Evolutionary conservation across 2,329 filamentous ascomycete genomes (phyloP), one percentile per base, ranked within the genome.

Genomic region (Epichloe sibirici): DNA sequence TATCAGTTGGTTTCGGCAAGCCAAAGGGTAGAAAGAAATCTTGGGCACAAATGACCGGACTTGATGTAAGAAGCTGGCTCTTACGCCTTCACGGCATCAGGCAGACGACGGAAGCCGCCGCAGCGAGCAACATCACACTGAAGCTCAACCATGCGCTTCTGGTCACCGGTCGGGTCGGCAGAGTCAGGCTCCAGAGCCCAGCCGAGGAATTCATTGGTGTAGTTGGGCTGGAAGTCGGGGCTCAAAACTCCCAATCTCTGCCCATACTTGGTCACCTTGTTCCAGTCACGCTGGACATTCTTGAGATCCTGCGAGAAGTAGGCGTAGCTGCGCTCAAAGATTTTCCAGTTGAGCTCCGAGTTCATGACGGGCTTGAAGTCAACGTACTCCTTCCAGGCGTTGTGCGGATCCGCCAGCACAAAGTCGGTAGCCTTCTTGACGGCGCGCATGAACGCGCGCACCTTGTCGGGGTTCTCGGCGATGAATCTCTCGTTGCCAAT

Each of bases 401-500:
- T 62, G 45, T 77, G 74, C 0, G 86, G 85, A 52, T 79, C 65
- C 1, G 77, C 72, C 12, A 90, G 74, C 42, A 90, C 82, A 57
- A 80, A 82, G 66, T 89, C 85, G 0, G 85, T 90, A 2, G 85
- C 85, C 42, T 74, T 76, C 74, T 90, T 90, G 63, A 86, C 81
- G 31, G 86, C 86, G 45, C 76, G 77, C 71, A 89, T 74, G 69
- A 90, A 90, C 44, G 79, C 77, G 53, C 69, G 68, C 3, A 86
- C 80, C 64, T 83, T 82, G 1, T 81, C 82, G 0, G 81, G 80
- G 68, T 88, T 79, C 55, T 78, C 71, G n/a, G 71, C 65, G 45
- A 89, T 67, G 69, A 90, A 90, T 8, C 63, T 63, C 61, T 89
- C 84, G 68, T 90, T 89, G 61, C 82, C 85, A 57, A 90, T 90